Percentiles rank a stretch among this genome's conserved stretches.
Evolutionary conservation across 2,329 filamentous ascomycete species (phyloP).

Genomic region (Aspergillus transmontanensis): DNA sequence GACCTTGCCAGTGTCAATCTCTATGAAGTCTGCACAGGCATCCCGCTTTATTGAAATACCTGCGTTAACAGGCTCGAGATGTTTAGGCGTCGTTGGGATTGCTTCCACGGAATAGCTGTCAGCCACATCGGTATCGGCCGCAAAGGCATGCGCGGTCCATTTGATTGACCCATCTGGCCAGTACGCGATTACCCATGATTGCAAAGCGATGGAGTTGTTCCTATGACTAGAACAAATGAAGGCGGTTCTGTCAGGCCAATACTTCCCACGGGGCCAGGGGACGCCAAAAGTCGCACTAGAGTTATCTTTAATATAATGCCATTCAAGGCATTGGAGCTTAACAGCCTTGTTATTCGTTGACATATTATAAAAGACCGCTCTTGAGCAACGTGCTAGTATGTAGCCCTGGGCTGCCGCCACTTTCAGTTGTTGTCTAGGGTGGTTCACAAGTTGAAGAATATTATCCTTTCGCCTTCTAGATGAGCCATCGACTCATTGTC

Average conservation of each 20-base stretch:
- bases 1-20: neutral
- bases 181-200: slow-evolving; percentile 61
- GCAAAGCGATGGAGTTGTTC: slow-evolving; percentile 34
- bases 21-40: neutral
- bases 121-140: slow-evolving; percentile 42
- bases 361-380: neutral
- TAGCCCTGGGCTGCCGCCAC: neutral
- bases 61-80: slow-evolving; percentile 35
- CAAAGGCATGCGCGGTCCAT: slow-evolving; percentile 62
- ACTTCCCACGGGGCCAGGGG: slow-evolving; percentile 46
- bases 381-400: neutral
- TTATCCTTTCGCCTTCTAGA: neutral
- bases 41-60: neutral
- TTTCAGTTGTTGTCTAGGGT: neutral
- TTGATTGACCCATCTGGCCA: slow-evolving; percentile 65
- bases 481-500: neutral
- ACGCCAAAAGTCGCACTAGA: slow-evolving; percentile 49
- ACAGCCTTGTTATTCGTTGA: neutral
- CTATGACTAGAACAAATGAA: slow-evolving; percentile 36
- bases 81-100: slow-evolving; percentile 33
- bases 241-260: slow-evolving; percentile 38
- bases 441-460: neutral
- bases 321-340: neutral
- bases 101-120: slow-evolving; percentile 41
- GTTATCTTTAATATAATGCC: neutral